These are phyloP conservation scores for Antrodiella citrinella DNA, from an alignment of 768 basidiomycete genomes.

Conservation along the genomic window DNA sequence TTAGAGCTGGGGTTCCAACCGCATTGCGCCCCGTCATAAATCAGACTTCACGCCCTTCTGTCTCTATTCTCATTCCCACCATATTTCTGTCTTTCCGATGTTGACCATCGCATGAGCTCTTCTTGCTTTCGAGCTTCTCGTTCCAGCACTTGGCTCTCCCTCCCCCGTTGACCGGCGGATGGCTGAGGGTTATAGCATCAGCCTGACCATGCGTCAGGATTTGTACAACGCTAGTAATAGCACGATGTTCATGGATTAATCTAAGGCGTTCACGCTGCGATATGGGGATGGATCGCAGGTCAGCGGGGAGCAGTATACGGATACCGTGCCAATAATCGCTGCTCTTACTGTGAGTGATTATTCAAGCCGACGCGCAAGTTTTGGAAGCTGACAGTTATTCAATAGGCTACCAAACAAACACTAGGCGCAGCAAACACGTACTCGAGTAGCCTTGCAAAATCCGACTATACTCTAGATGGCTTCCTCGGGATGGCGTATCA, in stretches of 20 bases:
- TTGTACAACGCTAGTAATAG: conserved; percentile 24
- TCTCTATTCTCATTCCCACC: no score
- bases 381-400: no score
- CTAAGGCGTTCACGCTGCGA: conserved; percentile 21
- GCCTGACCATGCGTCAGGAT: conserved; percentile 20
- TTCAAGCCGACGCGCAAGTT: no score
- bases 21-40: no score
- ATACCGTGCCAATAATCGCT: conserved; percentile 35
- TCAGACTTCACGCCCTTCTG: no score
- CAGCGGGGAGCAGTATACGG: conserved; percentile 32
- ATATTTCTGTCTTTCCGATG: no score
- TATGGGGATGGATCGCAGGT: conserved; percentile 34
- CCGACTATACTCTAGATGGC: conserved; percentile 29
- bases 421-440: conserved; percentile 36
- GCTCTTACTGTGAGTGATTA: conserved; percentile 17
- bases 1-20: no score
- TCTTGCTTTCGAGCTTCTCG: background rate
- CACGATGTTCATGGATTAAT: conserved; percentile 23
- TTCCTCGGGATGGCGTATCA: conserved; percentile 31
- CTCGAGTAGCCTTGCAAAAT: conserved; percentile 22
- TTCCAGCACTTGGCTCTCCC: background rate
- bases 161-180: no score
- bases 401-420: conserved; percentile 29
- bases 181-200: no score
- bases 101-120: conserved; percentile 10